A percentile compares a stretch with the other conserved stretches of the same genome.
Evolutionary conservation across 1,139 yeast genomes (phyloP).

Genomic region (Lodderomyces jiufengensis): DNA sequence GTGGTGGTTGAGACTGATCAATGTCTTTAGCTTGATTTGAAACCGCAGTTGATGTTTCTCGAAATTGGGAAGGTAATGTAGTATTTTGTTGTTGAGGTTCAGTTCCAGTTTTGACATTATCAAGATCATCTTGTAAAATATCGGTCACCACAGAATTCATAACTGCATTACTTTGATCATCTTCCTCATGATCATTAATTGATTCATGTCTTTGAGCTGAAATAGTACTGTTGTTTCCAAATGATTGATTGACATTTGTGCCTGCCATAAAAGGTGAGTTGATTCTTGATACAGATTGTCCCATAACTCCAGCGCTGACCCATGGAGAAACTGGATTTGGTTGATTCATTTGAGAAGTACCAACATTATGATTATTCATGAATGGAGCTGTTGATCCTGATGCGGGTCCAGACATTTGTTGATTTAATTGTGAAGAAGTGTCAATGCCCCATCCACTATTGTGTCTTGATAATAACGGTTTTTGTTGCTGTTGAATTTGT

Average conservation of each 20-base stretch:
- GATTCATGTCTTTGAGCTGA: conserved; percentile 3
- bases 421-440: conserved; percentile 13
- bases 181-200: conserved; percentile 12
- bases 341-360: conserved; percentile 23
- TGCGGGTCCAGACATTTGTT: conserved; percentile 7
- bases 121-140: conserved; percentile 30
- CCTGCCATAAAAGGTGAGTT: conserved; percentile 38
- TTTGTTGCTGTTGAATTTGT: conserved; percentile 27
- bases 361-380: conserved; percentile 19
- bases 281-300: conserved; percentile 36
- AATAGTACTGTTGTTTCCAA: not conserved
- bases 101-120: not conserved
- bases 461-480: conserved; percentile 34
- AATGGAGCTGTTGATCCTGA: conserved; percentile 4
- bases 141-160: conserved; percentile 39
- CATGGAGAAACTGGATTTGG: conserved; percentile 38
- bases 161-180: conserved; percentile 22
- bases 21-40: not conserved
- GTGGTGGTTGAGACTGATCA: not conserved
- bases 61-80: not conserved
- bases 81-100: not conserved
- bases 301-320: conserved; percentile 25
- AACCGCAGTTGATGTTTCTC: conserved; percentile 1
- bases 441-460: conserved; percentile 44
- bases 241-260: conserved; percentile 5